A percentile compares a stretch with the other conserved stretches of the same genome.
phyloP scores from a whole-genome alignment of 352 stramenopile genomes.

The Salisapilia sapeloensis region DNA sequence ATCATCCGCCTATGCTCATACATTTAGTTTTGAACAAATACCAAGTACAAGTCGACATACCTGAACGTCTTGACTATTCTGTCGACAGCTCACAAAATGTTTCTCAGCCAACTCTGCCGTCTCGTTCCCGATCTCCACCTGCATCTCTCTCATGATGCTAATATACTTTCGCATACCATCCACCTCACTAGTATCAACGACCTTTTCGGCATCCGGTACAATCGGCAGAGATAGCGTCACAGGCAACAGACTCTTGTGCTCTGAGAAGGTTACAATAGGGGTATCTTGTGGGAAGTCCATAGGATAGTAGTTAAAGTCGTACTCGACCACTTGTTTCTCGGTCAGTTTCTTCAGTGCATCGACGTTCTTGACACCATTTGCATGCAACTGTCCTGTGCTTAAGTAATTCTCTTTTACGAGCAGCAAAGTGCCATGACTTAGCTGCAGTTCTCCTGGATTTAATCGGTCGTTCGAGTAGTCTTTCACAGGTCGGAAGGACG shows the following conservation, averaged over 20 bases:
- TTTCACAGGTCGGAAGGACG: slow-evolving; percentile 51
- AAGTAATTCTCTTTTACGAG: slow-evolving; percentile 54
- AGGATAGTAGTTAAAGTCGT: slow-evolving; percentile 75
- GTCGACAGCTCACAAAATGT: slow-evolving; percentile 55
- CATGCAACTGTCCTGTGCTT: slow-evolving; percentile 41
- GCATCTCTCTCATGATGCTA: slow-evolving; percentile 26
- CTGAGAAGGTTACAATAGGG: slow-evolving; percentile 39
- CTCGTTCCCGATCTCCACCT: slow-evolving; percentile 48
- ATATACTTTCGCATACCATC: slow-evolving; percentile 57
- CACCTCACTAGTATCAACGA: too few relatives aligned
- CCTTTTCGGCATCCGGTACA: slow-evolving; percentile 5
- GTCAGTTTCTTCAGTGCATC: slow-evolving; percentile 49
- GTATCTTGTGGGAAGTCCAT: slow-evolving; percentile 75
- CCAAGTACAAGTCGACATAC: slow-evolving; percentile 11
- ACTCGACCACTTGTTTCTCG: slow-evolving; percentile 58
- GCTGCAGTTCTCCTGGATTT: slow-evolving; percentile 27
- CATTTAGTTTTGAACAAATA: slow-evolving; percentile 1
- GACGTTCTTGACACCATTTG: slow-evolving; percentile 60
- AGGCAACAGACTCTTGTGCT: slow-evolving; percentile 54
- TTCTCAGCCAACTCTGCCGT: slow-evolving; percentile 61
- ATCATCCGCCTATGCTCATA: slow-evolving; percentile 36
- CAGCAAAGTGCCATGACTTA: slow-evolving; percentile 42
- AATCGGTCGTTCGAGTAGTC: slow-evolving; percentile 59
- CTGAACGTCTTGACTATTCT: slow-evolving; percentile 47
- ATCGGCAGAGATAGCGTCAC: slow-evolving; percentile 29